phyloP scores from a whole-genome alignment of 768 basidiomycete species.

The Lepiota subincarnata region DNA sequence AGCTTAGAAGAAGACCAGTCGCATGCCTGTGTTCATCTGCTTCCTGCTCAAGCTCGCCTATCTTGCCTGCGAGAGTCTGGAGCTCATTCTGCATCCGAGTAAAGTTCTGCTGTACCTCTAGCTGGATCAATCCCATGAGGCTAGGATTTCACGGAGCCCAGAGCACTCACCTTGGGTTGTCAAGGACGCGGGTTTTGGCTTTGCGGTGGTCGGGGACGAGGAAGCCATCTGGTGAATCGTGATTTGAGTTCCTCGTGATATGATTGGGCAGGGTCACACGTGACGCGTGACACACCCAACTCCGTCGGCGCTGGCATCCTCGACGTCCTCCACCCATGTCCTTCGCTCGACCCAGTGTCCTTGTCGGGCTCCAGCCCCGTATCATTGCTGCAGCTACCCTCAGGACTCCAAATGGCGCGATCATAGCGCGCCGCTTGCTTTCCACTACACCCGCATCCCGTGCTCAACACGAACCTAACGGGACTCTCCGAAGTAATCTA shows the following conservation, averaged over 20 bases:
- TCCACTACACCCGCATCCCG: conserved; percentile 38
- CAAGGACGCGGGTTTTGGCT: conserved; percentile 52
- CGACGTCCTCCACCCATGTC: conserved; percentile 44
- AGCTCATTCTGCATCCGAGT: conserved; percentile 82
- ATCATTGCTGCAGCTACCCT: conserved; percentile 29
- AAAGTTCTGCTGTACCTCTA: conserved; percentile 84
- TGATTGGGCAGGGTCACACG: conserved; percentile 43
- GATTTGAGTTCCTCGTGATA: conserved; percentile 29
- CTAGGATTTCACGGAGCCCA: conserved; percentile 12
- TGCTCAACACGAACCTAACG: conserved; percentile 33
- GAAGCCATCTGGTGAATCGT: conserved; percentile 38
- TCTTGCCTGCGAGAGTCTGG: conserved; percentile 88
- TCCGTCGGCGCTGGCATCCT: conserved; percentile 39
- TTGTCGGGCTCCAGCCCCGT: conserved; percentile 50
- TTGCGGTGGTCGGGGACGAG: conserved; percentile 43
- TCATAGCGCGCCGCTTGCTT: conserved; percentile 48
- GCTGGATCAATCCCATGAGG: conserved; percentile 42
- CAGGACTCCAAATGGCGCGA: conserved; percentile 27
- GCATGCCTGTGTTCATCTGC: conserved; percentile 91
- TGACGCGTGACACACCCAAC: conserved; percentile 31
- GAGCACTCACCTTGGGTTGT: conserved; percentile 66
- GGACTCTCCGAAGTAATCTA: conserved; percentile 34
- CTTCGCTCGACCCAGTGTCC: conserved; percentile 47
- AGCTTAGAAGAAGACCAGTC: neutral
- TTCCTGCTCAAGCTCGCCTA: conserved; percentile 94